These are phyloP conservation scores for Ciborinia camelliae DNA, from an alignment of 2,329 filamentous ascomycete species.

Conservation along the genomic window DNA sequence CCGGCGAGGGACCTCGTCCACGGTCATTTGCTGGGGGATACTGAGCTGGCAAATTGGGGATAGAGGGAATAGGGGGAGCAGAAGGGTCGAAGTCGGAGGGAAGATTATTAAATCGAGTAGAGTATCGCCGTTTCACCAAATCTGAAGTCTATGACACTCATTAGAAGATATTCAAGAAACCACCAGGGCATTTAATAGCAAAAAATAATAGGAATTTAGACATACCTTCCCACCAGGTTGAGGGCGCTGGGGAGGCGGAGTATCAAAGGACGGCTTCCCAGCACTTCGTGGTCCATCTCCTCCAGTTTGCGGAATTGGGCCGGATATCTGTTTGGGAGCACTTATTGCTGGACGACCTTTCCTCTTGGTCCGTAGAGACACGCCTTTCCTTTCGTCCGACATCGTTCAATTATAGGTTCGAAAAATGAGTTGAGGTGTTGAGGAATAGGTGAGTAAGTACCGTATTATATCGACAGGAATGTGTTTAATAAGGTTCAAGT, in stretches of 20 bases:
- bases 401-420: conserved; percentile 39
- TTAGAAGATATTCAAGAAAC: conserved; percentile 17
- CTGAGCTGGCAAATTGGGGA: conserved; percentile 65
- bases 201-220: background rate
- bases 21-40: conserved; percentile 28
- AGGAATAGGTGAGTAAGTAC: background rate
- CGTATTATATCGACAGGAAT: background rate
- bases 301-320: conserved; percentile 54
- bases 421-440: background rate
- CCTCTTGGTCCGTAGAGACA: conserved; percentile 61
- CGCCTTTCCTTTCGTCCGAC: conserved; percentile 57
- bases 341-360: conserved; percentile 61
- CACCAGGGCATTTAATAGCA: background rate
- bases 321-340: conserved; percentile 60
- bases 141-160: conserved; percentile 56
- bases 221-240: conserved; percentile 56
- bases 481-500: conserved; percentile 7
- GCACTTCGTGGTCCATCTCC: conserved; percentile 40
- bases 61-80: conserved; percentile 65
- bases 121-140: conserved; percentile 91
- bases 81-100: conserved; percentile 66
- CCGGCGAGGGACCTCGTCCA: conserved; percentile 31
- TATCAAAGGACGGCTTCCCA: conserved; percentile 36
- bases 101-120: conserved; percentile 80
- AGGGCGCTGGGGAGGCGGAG: conserved; percentile 47